Percentiles rank a stretch among this genome's conserved stretches.
Conservation (phyloP, 208 protist species). For the Herpetomonas samuelpessoai region DNA sequence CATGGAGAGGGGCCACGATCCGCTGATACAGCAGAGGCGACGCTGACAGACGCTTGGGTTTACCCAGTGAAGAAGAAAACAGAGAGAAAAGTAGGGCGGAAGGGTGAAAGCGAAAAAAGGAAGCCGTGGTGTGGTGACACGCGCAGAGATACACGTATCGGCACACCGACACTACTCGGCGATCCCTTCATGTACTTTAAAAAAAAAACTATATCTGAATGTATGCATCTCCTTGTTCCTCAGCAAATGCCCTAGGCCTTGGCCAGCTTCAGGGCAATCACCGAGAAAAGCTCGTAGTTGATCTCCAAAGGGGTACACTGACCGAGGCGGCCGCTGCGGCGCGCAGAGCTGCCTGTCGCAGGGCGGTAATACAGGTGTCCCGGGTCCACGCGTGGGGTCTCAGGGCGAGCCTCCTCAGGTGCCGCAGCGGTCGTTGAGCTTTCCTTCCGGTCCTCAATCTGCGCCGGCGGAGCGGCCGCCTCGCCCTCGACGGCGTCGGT, state of each 20-base stretch:
- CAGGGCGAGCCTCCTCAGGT: slow-evolving; percentile 1
- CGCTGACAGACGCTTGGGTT: too few relatives aligned
- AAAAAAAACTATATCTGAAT: background rate
- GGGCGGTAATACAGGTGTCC: slow-evolving; percentile 13
- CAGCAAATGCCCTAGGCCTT: background rate
- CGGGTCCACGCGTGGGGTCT: slow-evolving; percentile 3
- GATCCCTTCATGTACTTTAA: too few relatives aligned
- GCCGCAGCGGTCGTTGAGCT: background rate
- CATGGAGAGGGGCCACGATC: too few relatives aligned
- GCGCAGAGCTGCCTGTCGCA: background rate
- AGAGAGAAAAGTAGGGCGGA: too few relatives aligned
- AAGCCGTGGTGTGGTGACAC: too few relatives aligned
- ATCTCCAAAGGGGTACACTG: slow-evolving; percentile 11
- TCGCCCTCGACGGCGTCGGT: background rate
- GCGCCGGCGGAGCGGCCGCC: background rate
- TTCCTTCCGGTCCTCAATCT: background rate
- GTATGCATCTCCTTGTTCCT: background rate
- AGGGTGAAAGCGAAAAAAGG: too few relatives aligned
- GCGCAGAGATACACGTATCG: too few relatives aligned
- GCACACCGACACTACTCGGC: too few relatives aligned
- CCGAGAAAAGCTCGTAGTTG: slow-evolving; percentile 10
- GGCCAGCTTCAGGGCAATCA: slow-evolving; percentile 11
- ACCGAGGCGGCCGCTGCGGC: background rate
- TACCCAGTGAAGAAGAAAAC: too few relatives aligned
- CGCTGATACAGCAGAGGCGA: too few relatives aligned